phyloP scores from a whole-genome alignment of 805 yeast species.

The Candida ulmi region DNA sequence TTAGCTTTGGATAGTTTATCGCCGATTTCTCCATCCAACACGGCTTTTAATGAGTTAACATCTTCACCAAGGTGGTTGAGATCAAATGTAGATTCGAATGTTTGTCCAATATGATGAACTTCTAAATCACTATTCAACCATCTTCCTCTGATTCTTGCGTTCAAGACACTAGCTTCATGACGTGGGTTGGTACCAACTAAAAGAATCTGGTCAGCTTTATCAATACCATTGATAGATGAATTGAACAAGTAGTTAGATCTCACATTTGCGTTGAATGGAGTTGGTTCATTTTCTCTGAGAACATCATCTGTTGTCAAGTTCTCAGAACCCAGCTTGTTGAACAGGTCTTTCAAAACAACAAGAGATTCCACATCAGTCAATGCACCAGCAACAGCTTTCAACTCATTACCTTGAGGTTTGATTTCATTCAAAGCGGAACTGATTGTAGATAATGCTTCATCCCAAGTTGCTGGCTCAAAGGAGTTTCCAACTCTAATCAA shows the following conservation, averaged over 20 bases:
- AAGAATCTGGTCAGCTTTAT: constrained; percentile 75
- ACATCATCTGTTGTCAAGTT: constrained; percentile 70
- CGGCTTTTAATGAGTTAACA: constrained; percentile 49
- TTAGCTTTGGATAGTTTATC: constrained; percentile 58
- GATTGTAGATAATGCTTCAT: constrained; percentile 69
- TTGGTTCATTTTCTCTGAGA: constrained; percentile 36
- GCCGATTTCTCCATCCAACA: constrained; percentile 66
- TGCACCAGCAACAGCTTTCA: constrained; percentile 80
- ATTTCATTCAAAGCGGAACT: constrained; percentile 53
- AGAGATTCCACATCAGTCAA: constrained; percentile 76
- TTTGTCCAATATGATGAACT: constrained; percentile 67
- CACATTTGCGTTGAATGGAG: constrained; percentile 64
- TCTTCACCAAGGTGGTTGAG: constrained; percentile 57
- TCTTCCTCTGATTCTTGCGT: constrained; percentile 74
- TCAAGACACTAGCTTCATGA: constrained; percentile 84
- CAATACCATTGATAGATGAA: constrained; percentile 73
- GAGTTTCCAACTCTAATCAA: constrained; percentile 63
- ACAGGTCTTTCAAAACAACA: constrained; percentile 75
- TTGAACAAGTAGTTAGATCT: constrained; percentile 79
- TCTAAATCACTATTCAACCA: constrained; percentile 70
- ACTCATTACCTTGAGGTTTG: constrained; percentile 59
- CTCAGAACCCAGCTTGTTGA: constrained; percentile 75
- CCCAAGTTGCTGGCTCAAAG: constrained; percentile 80
- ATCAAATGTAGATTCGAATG: constrained; percentile 72
- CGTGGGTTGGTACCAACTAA: constrained; percentile 85